Evolutionary conservation across 2,329 filamentous ascomycete genomes (phyloP).

Genomic region (Talaromyces sp.): DNA sequence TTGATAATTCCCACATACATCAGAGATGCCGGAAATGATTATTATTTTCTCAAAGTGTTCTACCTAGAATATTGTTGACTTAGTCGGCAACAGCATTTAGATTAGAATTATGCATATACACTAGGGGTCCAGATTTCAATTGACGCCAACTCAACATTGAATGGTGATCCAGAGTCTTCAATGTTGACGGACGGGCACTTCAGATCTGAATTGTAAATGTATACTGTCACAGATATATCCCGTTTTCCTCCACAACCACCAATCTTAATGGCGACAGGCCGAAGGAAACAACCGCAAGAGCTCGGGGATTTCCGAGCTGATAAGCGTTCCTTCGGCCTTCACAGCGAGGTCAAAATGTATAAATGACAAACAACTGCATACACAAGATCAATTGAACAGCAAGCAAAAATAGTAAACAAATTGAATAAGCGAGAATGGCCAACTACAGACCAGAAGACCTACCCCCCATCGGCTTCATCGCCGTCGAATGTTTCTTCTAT

Average conservation of each 20-base stretch:
- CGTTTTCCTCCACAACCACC: too few species aligned
- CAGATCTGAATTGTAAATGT: too few species aligned
- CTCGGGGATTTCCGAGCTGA: conserved; percentile 5
- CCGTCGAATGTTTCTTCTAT: conserved; percentile 35
- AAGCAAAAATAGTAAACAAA: not conserved
- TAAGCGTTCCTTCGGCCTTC: not conserved
- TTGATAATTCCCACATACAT: not conserved
- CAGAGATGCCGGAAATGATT: not conserved
- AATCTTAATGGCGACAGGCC: not conserved
- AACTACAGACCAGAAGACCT: conserved; percentile 14
- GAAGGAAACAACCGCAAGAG: not conserved
- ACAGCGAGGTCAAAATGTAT: not conserved
- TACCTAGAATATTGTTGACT: not conserved
- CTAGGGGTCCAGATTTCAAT: too few species aligned
- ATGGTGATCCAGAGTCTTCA: too few species aligned
- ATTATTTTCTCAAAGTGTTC: not conserved
- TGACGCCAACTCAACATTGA: too few species aligned
- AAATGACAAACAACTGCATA: not conserved
- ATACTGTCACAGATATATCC: too few species aligned
- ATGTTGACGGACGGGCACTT: too few species aligned
- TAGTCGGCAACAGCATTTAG: too few species aligned
- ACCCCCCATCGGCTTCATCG: conserved; percentile 31
- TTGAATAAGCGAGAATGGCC: not conserved
- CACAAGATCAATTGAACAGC: not conserved
- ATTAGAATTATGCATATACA: too few species aligned